A percentile compares a stretch with the other conserved stretches of the same genome.
Evolutionary conservation across 2,329 filamentous ascomycete genomes (phyloP).

Genomic region (Neonectria faginata): DNA sequence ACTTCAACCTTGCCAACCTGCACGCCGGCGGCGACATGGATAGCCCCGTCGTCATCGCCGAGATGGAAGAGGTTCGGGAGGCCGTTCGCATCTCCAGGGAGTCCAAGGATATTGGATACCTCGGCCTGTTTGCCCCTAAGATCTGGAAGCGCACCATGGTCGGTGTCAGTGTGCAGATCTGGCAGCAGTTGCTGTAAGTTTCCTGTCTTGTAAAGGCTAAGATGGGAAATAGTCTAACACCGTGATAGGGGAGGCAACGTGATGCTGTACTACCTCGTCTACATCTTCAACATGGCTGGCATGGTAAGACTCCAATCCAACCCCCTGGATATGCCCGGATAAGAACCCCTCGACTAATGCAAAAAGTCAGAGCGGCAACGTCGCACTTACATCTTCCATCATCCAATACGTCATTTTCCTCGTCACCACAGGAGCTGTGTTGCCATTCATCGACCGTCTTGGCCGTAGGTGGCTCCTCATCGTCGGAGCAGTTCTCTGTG

Average conservation of each 20-base stretch:
- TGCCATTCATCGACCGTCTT: conserved; percentile 62
- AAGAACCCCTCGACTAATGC: neutral
- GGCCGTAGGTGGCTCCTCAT: conserved; percentile 62
- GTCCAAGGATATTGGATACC: conserved; percentile 53
- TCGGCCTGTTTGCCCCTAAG: conserved; percentile 58
- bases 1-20: conserved; percentile 65
- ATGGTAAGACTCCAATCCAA: conserved; percentile 47
- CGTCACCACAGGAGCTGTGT: conserved; percentile 61
- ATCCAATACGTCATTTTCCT: conserved; percentile 69
- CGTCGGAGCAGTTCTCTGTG: conserved; percentile 58
- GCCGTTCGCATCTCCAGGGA: conserved; percentile 53
- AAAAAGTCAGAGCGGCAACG: conserved; percentile 41
- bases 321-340: neutral
- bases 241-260: conserved; percentile 60
- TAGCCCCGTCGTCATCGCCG: conserved; percentile 67
- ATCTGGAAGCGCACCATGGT: conserved; percentile 65
- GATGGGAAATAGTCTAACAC: conserved; percentile 4
- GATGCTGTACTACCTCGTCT: conserved; percentile 71
- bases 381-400: conserved; percentile 61
- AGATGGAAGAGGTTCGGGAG: conserved; percentile 65
- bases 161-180: conserved; percentile 64
- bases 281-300: conserved; percentile 71
- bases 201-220: neutral
- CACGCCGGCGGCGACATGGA: conserved; percentile 67
- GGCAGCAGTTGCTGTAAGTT: conserved; percentile 61